Conservation (phyloP, 139 green algal genomes). For the Coelastrella sp. region DNA sequence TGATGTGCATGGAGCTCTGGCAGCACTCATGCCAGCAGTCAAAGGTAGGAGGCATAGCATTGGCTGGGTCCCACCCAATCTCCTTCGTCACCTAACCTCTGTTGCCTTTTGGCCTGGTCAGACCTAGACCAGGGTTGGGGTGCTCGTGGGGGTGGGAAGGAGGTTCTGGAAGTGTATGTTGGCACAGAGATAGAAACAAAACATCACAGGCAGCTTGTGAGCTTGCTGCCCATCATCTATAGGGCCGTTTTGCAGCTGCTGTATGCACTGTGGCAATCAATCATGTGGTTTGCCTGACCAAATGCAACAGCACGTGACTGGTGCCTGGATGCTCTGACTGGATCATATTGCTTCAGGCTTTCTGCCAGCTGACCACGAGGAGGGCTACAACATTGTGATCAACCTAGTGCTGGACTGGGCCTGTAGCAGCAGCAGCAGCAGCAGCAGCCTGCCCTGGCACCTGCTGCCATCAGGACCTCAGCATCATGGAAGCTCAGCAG, state of each 20-base stretch:
- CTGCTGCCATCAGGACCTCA: slow-evolving; percentile 33
- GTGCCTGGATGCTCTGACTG: too few species aligned
- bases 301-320: too few species aligned
- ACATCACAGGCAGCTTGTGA: too few species aligned
- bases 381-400: not conserved
- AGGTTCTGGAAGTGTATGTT: too few species aligned
- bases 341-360: not conserved
- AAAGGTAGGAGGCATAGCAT: not conserved
- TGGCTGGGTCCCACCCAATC: too few species aligned
- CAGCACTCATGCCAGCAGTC: slow-evolving; percentile 18
- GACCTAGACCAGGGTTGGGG: too few species aligned
- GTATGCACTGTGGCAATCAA: not conserved
- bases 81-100: too few species aligned
- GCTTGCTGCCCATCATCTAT: too few species aligned
- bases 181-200: too few species aligned
- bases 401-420: slow-evolving; percentile 36
- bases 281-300: too few species aligned
- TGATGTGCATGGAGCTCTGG: not conserved
- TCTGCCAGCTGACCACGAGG: slow-evolving; percentile 20
- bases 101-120: too few species aligned
- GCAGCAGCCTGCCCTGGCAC: slow-evolving; percentile 26
- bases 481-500: not conserved
- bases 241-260: not conserved
- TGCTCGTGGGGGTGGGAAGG: too few species aligned
- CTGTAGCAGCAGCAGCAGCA: slow-evolving; percentile 41